Conservation (phyloP, 176 grass and related monocot species). For the Hordeum vulgare region MorexV3_pseudomolecules_assembly NC_058518.1:493295333-493295832, state of each 20-base stretch:
- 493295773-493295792: conserved; percentile 75
- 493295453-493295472: neutral
- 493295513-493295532: neutral
- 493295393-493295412: conserved; percentile 85
- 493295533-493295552: conserved; percentile 9
- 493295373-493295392: conserved; percentile 81
- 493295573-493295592: conserved; percentile 77
- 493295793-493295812: neutral
- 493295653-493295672: conserved; percentile 49
- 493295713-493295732: conserved; percentile 79
- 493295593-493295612: conserved; percentile 29
- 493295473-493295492: neutral
- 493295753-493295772: conserved; percentile 93
- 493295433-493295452: conserved; percentile 39
- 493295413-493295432: conserved; percentile 98
- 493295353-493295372: conserved; percentile 85
- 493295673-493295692: conserved; percentile 93
- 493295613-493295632: conserved; percentile 5
- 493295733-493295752: conserved; percentile 92
- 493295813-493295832: no score
- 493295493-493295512: neutral
- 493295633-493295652: conserved; percentile 56
- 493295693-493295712: conserved; percentile 92
- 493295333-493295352: conserved; percentile 88
- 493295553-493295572: conserved; percentile 79